Percentiles rank a stretch among this genome's conserved stretches.
Evolutionary conservation across 2,329 filamentous ascomycete species (phyloP).

Genomic region (Claviceps digitariae): DNA sequence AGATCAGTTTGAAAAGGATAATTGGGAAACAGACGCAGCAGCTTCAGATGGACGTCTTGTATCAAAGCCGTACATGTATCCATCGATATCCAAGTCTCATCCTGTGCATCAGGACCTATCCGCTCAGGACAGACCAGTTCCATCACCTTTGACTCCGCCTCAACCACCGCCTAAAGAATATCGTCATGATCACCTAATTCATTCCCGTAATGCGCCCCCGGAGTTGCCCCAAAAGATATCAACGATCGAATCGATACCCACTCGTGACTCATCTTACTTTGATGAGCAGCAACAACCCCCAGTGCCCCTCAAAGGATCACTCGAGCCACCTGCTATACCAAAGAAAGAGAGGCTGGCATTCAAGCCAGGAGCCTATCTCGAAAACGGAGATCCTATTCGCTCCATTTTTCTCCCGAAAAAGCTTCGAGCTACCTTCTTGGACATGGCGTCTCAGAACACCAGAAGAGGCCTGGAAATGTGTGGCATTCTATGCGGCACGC

Average conservation of each 20-base stretch:
- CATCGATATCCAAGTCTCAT: conserved; percentile 38
- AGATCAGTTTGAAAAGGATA: neutral
- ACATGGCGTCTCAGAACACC: conserved; percentile 65
- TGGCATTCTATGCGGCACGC: conserved; percentile 80
- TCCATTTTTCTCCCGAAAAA: conserved; percentile 73
- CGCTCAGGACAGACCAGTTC: conserved; percentile 9
- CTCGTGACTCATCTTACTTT: conserved; percentile 2
- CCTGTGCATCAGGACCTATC: conserved; percentile 30
- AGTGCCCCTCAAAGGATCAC: conserved; percentile 17
- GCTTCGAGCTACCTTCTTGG: conserved; percentile 62
- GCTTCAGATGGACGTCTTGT: conserved; percentile 15
- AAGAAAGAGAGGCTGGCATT: conserved; percentile 51
- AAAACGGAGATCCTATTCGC: conserved; percentile 75
- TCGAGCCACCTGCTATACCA: conserved; percentile 14
- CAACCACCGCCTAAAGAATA: conserved; percentile 20
- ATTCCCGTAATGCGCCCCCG: conserved; percentile 6
- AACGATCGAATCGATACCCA: conserved; percentile 5
- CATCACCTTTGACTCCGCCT: conserved; percentile 16
- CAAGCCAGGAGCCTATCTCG: conserved; percentile 70
- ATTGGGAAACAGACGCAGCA: neutral
- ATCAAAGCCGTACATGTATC: conserved; percentile 36
- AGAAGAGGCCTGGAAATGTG: conserved; percentile 78
- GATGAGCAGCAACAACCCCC: conserved; percentile 7
- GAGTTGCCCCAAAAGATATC: conserved; percentile 18
- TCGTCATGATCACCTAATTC: neutral